Percentiles rank a stretch among this genome's conserved stretches.
phyloP scores from a whole-genome alignment of 352 stramenopile species.

The Thalassiosira hispida region DNA sequence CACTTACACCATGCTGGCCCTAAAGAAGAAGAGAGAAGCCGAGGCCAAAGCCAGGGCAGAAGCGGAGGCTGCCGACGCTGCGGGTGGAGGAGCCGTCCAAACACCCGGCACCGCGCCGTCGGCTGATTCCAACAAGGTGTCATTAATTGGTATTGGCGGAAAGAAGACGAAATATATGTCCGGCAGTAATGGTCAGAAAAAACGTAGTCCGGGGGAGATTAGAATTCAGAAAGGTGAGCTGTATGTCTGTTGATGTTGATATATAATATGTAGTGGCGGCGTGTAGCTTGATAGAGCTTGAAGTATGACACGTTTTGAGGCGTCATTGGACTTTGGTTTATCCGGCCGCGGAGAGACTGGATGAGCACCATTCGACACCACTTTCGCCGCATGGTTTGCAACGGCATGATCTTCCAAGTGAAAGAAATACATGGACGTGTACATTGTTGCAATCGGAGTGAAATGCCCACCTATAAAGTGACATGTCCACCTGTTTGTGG shows the following conservation, averaged over 20 bases:
- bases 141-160: slow-evolving; percentile 80
- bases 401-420: no score
- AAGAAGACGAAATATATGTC: slow-evolving; percentile 76
- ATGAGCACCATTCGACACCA: no score
- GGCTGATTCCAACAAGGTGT: slow-evolving; percentile 60
- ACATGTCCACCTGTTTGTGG: no score
- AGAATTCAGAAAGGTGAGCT: slow-evolving; percentile 96
- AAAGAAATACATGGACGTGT: no score
- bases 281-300: not conserved
- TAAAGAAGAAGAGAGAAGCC: slow-evolving; percentile 84
- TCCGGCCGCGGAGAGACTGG: no score
- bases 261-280: no score
- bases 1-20: slow-evolving; percentile 69
- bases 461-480: no score
- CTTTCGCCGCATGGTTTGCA: no score
- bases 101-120: slow-evolving; percentile 20
- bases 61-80: slow-evolving; percentile 49
- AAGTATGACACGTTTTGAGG: no score
- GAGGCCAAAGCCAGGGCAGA: slow-evolving; percentile 72
- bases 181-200: slow-evolving; percentile 59
- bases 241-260: not conserved
- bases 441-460: no score
- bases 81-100: slow-evolving; percentile 12
- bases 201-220: slow-evolving; percentile 96
- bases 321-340: no score